A percentile compares a stretch with the other conserved stretches of the same genome.
phyloP scores from a whole-genome alignment of 345 rosid species.

The Noccaea bulbosa region DNA sequence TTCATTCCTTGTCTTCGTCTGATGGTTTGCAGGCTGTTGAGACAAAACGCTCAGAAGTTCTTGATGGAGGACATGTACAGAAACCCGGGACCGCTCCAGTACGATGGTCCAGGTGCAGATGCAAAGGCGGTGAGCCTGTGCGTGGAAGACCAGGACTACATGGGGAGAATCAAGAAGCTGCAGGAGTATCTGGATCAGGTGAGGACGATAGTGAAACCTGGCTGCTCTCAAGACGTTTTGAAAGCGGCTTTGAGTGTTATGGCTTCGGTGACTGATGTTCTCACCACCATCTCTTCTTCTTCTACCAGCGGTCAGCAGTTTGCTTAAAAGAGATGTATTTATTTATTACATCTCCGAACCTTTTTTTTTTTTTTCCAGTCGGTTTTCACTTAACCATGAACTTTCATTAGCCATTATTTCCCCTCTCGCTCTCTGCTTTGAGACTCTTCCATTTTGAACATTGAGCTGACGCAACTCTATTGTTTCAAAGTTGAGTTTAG shows the following conservation, averaged over 20 bases:
- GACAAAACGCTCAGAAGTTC: too few species aligned
- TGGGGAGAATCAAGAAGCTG: slow-evolving; percentile 92
- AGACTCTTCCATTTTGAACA: background rate
- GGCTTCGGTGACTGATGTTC: slow-evolving; percentile 94
- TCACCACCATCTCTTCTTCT: slow-evolving; percentile 57
- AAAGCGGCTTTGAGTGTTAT: slow-evolving; percentile 94
- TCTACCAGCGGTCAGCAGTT: slow-evolving; percentile 43
- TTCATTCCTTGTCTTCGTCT: background rate
- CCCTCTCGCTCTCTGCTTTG: background rate
- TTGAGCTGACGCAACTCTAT: slow-evolving; percentile 1
- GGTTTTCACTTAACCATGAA: slow-evolving; percentile 11
- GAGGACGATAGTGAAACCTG: slow-evolving; percentile 80
- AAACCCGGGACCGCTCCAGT: slow-evolving; percentile 86
- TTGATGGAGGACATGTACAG: slow-evolving; percentile 62
- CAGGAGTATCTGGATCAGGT: slow-evolving; percentile 91
- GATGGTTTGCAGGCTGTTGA: too few species aligned
- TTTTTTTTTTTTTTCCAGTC: background rate
- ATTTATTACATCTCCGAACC: too few species aligned
- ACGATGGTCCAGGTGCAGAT: slow-evolving; percentile 94
- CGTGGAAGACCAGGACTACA: slow-evolving; percentile 98
- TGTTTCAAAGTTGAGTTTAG: slow-evolving; percentile 38
- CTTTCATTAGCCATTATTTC: background rate
- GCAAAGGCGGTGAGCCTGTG: slow-evolving; percentile 74
- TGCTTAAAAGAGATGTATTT: slow-evolving; percentile 13
- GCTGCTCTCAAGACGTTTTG: slow-evolving; percentile 87